Evolutionary conservation across 2,329 filamentous ascomycete genomes (phyloP).

Genomic region (Trichoderma arundinaceum): DNA sequence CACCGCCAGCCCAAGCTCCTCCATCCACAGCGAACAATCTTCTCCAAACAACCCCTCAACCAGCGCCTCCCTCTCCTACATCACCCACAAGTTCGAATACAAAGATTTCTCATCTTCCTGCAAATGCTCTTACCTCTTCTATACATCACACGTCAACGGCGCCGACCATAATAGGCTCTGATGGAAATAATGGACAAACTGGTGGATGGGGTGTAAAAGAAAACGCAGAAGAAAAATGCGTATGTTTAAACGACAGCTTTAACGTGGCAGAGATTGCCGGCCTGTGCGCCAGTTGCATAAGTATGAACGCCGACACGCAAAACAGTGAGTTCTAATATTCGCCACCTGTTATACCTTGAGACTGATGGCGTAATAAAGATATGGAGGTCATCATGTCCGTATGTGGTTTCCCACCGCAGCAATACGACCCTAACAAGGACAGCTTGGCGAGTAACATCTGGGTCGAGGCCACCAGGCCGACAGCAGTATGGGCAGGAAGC

Average conservation of each 20-base stretch:
- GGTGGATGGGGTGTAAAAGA: constrained; percentile 27
- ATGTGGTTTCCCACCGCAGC: constrained; percentile 43
- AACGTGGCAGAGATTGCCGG: constrained; percentile 47
- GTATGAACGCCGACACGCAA: constrained; percentile 40
- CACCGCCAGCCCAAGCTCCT: not conserved
- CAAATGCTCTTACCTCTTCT: not conserved
- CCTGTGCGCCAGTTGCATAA: constrained; percentile 49
- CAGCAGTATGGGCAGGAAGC: constrained; percentile 34
- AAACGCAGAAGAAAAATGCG: constrained; percentile 44
- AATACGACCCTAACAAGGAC: constrained; percentile 44
- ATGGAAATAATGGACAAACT: constrained; percentile 22
- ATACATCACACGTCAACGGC: not conserved
- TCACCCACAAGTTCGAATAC: not conserved
- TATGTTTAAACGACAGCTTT: constrained; percentile 49
- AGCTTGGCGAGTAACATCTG: constrained; percentile 42
- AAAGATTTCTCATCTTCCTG: not conserved
- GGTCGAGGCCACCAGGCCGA: constrained; percentile 44
- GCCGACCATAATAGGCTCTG: not conserved
- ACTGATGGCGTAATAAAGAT: constrained; percentile 37
- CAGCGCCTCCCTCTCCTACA: not conserved
- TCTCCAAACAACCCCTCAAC: not conserved
- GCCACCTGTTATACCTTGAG: no score
- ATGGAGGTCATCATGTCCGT: constrained; percentile 45
- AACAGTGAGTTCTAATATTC: constrained; percentile 40
- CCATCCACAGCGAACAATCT: not conserved